Base-by-base conservation (phyloP, 2,329 filamentous ascomycete genomes). In the Arthrobotrys iridis region DNA sequence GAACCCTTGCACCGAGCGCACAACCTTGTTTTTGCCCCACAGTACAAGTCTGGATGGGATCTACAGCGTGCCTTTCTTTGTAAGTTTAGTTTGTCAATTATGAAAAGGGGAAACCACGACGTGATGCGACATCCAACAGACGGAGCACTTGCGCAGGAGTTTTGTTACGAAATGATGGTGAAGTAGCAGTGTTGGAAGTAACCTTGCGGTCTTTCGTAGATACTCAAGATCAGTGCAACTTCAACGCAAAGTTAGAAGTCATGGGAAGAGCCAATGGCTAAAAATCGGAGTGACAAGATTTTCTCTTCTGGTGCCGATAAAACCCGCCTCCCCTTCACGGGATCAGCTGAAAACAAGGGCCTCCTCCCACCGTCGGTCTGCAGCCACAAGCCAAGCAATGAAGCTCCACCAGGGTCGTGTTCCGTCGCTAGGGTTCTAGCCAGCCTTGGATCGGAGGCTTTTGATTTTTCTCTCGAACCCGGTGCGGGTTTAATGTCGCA, bases 341-440 rank as follows among this genome's bases (percentile, higher is more conserved):
- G 50, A 55, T 55, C 30, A 55, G 30, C 50, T 37, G 30, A 10
- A 28, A 37, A 55, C 50, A 37, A 35, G 50, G 50, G 28, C 2
- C n/a, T 11, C 46, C 22, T 30, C 24, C 5, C 46, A 50, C n/a
- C 15, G 28, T 55, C 26, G 15, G 48, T 35, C 50, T 30, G n/a
- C 50, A 37, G n/a, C 35, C 50, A 55, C 37, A 35, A 55, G 50
- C 50, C 50, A 55, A 55, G 50, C 50, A 30, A 37, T n/a, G 50
- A 55, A 22, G 46, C 6, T 33, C 26, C 26, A 52, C 26, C 50
- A 55, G 30, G 50, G 30, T 37, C 5, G 30, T 30, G 30, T 22
- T 37, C 50, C 15, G 30, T 55, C 50, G 30, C 50, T 20, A 55
- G 50, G 50, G 30, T 24, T 22, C 26, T 15, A 18, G 18, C 35